Evolutionary conservation across 2,329 filamentous ascomycete species (phyloP).

Genomic region (Cercospora sp.): DNA sequence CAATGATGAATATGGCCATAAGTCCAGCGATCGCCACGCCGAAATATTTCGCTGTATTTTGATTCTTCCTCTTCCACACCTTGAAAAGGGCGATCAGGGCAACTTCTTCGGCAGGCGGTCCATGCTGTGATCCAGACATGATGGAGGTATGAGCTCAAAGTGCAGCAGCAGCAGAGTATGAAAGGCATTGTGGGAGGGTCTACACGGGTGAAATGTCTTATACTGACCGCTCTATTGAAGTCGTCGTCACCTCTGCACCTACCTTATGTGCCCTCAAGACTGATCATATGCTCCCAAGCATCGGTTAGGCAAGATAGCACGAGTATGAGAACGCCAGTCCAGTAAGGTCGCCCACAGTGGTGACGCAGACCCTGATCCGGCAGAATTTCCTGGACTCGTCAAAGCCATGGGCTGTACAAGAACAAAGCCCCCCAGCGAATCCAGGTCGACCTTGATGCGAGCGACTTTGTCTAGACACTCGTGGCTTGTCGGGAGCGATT

Average conservation of each 20-base stretch:
- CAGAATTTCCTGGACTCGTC: not conserved
- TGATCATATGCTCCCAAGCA: conserved; percentile 1
- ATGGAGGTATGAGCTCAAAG: not conserved
- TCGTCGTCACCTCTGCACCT: conserved; percentile 1
- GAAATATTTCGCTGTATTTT: conserved; percentile 25
- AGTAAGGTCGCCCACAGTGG: not conserved
- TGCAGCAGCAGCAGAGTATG: not conserved
- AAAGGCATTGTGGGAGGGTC: not conserved
- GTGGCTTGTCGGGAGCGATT: conserved; percentile 2
- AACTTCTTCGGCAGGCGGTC: conserved; percentile 12
- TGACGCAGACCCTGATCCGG: conserved; percentile 8
- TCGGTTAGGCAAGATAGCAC: conserved; percentile 9
- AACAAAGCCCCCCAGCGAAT: conserved; percentile 7
- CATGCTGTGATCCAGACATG: conserved; percentile 19
- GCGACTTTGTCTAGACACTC: not conserved
- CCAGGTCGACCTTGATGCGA: not conserved
- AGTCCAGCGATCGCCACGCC: conserved; percentile 19
- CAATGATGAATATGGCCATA: conserved; percentile 20
- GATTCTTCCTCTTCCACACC: conserved; percentile 22
- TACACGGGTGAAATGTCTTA: not conserved
- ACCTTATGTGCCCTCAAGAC: not conserved
- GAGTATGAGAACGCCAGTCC: not conserved
- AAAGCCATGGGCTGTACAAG: not conserved
- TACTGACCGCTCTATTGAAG: not conserved
- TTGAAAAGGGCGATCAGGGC: conserved; percentile 18